These are phyloP conservation scores for Trametes cingulata DNA, from an alignment of 768 basidiomycete genomes.

Conservation along the genomic window DNA sequence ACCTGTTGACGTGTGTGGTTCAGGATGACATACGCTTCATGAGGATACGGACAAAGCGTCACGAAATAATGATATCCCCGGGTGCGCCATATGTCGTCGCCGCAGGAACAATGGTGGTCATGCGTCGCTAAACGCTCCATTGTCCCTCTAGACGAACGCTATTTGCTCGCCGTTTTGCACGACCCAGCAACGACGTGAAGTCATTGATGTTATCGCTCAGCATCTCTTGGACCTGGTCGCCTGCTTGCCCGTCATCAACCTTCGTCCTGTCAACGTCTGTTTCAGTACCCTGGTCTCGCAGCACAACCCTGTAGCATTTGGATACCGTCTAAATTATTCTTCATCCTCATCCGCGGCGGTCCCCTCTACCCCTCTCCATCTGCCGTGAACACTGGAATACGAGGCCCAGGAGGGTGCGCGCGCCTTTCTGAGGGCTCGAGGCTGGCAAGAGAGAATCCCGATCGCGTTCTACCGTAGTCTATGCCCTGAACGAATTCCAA, in stretches of 20 bases:
- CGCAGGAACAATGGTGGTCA: constrained; percentile 4
- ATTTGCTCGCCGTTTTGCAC: constrained; percentile 81
- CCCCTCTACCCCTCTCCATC: no score
- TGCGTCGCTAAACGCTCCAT: constrained; percentile 1
- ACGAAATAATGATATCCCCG: constrained; percentile 94
- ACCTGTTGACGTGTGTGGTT: not conserved
- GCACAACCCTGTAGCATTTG: constrained; percentile 16
- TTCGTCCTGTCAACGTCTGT: constrained; percentile 1
- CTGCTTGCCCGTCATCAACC: not conserved
- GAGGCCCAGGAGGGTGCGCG: no score
- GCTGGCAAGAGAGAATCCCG: no score
- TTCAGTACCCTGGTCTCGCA: constrained; percentile 7
- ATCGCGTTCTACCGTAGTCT: no score
- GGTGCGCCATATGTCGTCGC: constrained; percentile 48
- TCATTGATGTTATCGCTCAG: not conserved
- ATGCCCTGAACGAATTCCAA: no score
- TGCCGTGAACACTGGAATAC: no score
- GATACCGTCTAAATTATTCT: constrained; percentile 16
- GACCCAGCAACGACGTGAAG: constrained; percentile 57
- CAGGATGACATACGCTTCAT: constrained; percentile 89
- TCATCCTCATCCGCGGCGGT: not conserved
- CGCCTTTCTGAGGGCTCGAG: no score
- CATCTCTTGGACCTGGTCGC: not conserved
- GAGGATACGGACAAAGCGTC: constrained; percentile 86
- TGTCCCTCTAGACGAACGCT: constrained; percentile 62